Base-by-base conservation (phyloP, 768 basidiomycete species). In the Pulveroboletus sp. region DNA sequence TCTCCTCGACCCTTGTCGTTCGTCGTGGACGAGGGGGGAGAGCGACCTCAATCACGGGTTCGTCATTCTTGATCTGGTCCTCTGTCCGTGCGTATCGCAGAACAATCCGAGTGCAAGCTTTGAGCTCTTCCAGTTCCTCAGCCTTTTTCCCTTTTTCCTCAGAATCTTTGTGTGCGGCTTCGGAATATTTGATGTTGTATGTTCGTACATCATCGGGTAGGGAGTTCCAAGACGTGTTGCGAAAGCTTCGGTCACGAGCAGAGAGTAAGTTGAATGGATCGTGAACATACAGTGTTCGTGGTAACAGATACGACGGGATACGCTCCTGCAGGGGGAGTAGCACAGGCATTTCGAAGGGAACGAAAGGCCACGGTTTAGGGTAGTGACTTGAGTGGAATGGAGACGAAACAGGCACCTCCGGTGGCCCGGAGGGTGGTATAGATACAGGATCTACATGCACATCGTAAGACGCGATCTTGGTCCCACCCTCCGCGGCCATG, bases 261-360 rank as follows among this genome's bases (percentile, higher is more conserved):
- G 48, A 16, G 27, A 76, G 66, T 9, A 71, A 35, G 44, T 59
- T 56, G 53, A 64, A 75, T 0, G 76, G 75, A 47, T 76, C 75
- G 46, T 77, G 75, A 1, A 77, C 72, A 20, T 71, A 51, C 10
- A 78, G 62, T 17, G 56, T 73, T 55, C 69, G 50, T 0, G 77
- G 77, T 17, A 75, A 64, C 5, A 72, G 57, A 32, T 69, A 47
- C 5, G 63, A 47, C 0, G 72, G 67, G 27, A 75, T 55, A 5
- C 62, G 63, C 4, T 70, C 60, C 49, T 72, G 67, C 21, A 75
- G 67, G 12, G 43, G 35, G 16, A 55, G 5, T 32, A 68, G 57
- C 7, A 49, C 25, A 21, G 52, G 53, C 3, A 41, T 27, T 16
- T 43, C 31, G 23, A 76, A 77, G 0, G 76, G 76, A 2, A 60